Evolutionary conservation across 2,329 filamentous ascomycete species (phyloP).

Genomic region (Aspergillus felis): DNA sequence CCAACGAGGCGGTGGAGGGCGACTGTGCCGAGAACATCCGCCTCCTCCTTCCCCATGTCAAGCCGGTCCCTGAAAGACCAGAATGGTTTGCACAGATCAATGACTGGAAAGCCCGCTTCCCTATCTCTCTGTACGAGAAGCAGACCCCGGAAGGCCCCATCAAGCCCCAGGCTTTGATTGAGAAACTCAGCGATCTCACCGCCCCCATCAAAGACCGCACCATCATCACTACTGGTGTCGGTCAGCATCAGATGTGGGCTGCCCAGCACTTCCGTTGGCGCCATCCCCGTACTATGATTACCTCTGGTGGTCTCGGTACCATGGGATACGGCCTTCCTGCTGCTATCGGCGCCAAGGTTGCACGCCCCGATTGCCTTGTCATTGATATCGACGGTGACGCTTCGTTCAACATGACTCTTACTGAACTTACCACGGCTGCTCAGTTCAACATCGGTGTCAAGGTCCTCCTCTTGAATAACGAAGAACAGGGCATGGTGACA

Average conservation of each 20-base stretch:
- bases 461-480: conserved; percentile 91
- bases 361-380: conserved; percentile 73
- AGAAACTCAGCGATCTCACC: conserved; percentile 82
- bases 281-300: conserved; percentile 88
- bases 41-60: conserved; percentile 68
- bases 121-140: conserved; percentile 74
- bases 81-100: conserved; percentile 90
- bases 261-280: conserved; percentile 97
- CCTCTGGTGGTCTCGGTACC: conserved; percentile 88
- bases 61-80: conserved; percentile 62
- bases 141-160: conserved; percentile 73
- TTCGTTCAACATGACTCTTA: conserved; percentile 98
- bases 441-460: conserved; percentile 98
- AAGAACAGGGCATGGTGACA: conserved; percentile 97
- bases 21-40: conserved; percentile 79
- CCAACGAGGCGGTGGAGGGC: conserved; percentile 90
- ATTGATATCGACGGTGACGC: conserved; percentile 97
- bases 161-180: conserved; percentile 91
- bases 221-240: conserved; percentile 89
- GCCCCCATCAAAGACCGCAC: conserved; percentile 75
- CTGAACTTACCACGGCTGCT: conserved; percentile 84
- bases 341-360: conserved; percentile 93
- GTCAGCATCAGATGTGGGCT: conserved; percentile 98
- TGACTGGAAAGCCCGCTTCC: conserved; percentile 88
- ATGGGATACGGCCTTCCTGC: conserved; percentile 96